Percentiles rank a stretch among this genome's conserved stretches.
Conservation (phyloP, 805 yeast species). For the Candida coquimbonensis region DNA sequence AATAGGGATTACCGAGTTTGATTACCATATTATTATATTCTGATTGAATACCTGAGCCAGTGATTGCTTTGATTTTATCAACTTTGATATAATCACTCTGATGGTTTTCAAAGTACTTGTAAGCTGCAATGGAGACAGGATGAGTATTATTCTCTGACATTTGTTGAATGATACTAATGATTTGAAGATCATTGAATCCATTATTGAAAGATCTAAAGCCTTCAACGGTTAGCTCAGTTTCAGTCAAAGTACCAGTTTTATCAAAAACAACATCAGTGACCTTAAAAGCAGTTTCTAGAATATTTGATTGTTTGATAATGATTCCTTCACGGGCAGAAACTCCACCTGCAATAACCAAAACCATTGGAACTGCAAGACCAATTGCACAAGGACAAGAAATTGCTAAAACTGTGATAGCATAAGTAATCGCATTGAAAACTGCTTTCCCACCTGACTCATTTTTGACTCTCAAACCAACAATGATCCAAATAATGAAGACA, state of each 20-base stretch:
- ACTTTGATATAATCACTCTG: no score
- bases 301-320: neutral
- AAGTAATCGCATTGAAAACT: neutral
- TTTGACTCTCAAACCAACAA: neutral
- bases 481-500: neutral
- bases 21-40: neutral
- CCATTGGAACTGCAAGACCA: neutral
- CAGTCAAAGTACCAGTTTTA: neutral
- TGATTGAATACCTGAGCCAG: neutral
- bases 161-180: neutral
- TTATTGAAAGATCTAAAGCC: no score
- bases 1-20: neutral
- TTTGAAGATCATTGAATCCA: no score
- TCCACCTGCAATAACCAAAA: neutral
- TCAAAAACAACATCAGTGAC: neutral
- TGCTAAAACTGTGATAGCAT: neutral
- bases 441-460: neutral
- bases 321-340: neutral
- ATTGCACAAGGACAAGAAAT: neutral
- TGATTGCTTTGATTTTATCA: neutral
- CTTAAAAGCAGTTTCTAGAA: neutral
- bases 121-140: neutral
- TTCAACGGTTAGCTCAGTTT: neutral
- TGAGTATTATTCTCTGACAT: neutral
- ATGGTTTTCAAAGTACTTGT: no score